Base-by-base conservation (phyloP, 768 basidiomycete species). In the Tremella yokohamensis region DNA sequence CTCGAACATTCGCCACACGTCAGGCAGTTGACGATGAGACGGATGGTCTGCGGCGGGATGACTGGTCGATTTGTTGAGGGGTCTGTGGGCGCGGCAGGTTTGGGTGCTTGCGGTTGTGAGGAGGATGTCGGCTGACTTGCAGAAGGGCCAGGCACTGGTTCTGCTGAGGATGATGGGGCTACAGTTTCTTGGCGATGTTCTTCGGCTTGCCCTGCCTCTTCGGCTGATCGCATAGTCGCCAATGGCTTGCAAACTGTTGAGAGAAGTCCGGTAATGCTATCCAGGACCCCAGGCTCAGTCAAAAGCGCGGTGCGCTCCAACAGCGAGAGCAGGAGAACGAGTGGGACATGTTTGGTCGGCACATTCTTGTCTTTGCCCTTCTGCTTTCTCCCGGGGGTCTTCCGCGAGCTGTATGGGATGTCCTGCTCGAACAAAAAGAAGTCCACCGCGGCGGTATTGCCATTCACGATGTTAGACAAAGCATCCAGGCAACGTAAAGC, bases 401-500 rank as follows among this genome's bases (percentile, higher is more conserved):
- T 71, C 39, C 58, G 66, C 15, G 93, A 81, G 45, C 87, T 87
- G n/a, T 81, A 82, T 6, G 88, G 86, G 34, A 91, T 80, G 64
- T 99, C 96, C 64, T 97, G 91, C 76, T 99, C 96, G 0, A 86
- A 89, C 59, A 99, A 81, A 84, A 99, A 98, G 82, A 93, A 98
- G 16, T 90, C 77, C 0, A 92, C 87, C 0, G 89, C 88, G 16
- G 83, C 75, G 58, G 90, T 87, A 73, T 96, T 98, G 20, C 85
- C 81, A 56, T 81, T 83, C 74, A 96, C 92, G 63, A 98, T 90
- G 73, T 84, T 89, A 0, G 85, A 85, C 68, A 99, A 79, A 1
- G 88, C 89, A 72, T 99, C 96, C 15, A 99, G 82, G 66, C 90
- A 94, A 25, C 94, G 86, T 73, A 97, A 92, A 13, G 90, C 90